phyloP scores from a whole-genome alignment of 768 basidiomycete species.

The Tylopilus vinaceipallidus region DNA sequence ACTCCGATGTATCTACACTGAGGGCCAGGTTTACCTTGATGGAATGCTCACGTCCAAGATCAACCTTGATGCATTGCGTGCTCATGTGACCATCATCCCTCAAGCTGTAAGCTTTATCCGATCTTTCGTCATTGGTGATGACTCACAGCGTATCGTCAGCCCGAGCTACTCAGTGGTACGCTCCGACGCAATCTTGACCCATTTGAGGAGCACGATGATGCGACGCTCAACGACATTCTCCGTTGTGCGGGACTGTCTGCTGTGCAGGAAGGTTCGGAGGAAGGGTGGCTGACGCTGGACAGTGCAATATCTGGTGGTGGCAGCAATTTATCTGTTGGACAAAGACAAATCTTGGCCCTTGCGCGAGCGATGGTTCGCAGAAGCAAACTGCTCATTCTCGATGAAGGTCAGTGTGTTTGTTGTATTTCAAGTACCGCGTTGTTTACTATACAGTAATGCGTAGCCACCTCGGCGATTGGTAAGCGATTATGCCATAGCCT shows the following conservation, averaged over 20 bases:
- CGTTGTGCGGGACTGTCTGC: constrained; percentile 46
- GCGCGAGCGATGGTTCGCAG: constrained; percentile 57
- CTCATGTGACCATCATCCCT: constrained; percentile 1
- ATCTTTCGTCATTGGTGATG: background rate
- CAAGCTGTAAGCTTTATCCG: background rate
- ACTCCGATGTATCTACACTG: constrained; percentile 1
- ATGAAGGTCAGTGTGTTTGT: constrained; percentile 42
- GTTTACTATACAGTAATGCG: background rate
- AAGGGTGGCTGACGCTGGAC: constrained; percentile 42
- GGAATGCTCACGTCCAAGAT: background rate
- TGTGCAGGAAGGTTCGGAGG: constrained; percentile 37
- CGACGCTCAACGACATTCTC: constrained; percentile 46
- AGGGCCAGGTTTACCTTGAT: constrained; percentile 1
- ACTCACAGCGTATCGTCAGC: background rate
- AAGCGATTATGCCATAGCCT: background rate
- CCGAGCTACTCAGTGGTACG: constrained; percentile 43
- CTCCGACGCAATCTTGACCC: constrained; percentile 62
- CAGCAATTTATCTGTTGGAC: constrained; percentile 50
- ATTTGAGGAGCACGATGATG: constrained; percentile 53
- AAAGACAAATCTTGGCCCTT: constrained; percentile 58
- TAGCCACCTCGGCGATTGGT: constrained; percentile 49
- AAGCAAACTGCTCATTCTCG: constrained; percentile 56
- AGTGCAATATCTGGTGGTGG: constrained; percentile 44
- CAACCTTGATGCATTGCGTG: constrained; percentile 1
- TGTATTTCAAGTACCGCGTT: background rate